phyloP scores from a whole-genome alignment of 192 early-diverging fungal genomes.

The Backusella westeae region DNA sequence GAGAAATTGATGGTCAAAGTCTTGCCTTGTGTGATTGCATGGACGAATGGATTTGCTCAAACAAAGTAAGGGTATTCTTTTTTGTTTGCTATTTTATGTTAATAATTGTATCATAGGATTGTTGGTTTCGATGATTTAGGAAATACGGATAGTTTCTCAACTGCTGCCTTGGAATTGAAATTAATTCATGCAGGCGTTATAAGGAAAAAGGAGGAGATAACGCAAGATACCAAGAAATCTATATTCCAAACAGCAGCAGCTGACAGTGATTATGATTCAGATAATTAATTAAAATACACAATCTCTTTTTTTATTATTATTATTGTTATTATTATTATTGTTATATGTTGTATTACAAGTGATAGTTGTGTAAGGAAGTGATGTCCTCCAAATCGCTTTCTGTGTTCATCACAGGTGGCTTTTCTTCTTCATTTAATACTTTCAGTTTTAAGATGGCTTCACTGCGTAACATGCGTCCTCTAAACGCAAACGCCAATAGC shows the following conservation, averaged over 20 bases:
- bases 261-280: slow-evolving; percentile 15
- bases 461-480: slow-evolving; percentile 23
- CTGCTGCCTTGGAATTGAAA: slow-evolving; percentile 70
- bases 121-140: slow-evolving; percentile 96
- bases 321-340: neutral
- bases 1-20: slow-evolving; percentile 84
- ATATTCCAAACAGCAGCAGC: slow-evolving; percentile 12
- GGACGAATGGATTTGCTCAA: slow-evolving; percentile 65
- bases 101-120: slow-evolving; percentile 43
- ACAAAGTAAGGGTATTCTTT: slow-evolving; percentile 22
- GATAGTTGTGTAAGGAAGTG: neutral
- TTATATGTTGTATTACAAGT: neutral
- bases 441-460: slow-evolving; percentile 22
- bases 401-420: neutral
- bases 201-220: slow-evolving; percentile 6
- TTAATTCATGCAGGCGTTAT: slow-evolving; percentile 23
- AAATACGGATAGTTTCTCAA: slow-evolving; percentile 82
- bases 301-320: neutral
- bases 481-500: slow-evolving; percentile 17
- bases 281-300: neutral
- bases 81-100: neutral
- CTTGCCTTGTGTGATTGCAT: slow-evolving; percentile 84
- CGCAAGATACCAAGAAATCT: slow-evolving; percentile 11
- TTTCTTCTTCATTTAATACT: neutral
- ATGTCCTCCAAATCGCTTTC: neutral